phyloP scores from a whole-genome alignment of 2,329 filamentous ascomycete species.

The Colletotrichum tropicale region DNA sequence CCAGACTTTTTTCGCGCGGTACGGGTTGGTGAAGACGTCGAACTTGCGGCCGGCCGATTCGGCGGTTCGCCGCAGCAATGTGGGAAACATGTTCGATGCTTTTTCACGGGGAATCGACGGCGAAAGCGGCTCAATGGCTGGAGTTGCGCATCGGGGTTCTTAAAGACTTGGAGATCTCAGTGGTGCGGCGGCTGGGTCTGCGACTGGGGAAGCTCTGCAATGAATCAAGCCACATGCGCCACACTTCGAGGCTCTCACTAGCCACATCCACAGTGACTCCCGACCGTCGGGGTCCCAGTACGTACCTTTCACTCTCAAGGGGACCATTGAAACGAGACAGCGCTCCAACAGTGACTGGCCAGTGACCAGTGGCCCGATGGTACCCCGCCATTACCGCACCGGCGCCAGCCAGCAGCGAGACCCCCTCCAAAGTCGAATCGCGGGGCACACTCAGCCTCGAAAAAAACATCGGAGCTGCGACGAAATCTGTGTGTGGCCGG shows the following conservation, averaged over 20 bases:
- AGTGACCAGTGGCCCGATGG: slow-evolving; percentile 9
- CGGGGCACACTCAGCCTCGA: slow-evolving; percentile 23
- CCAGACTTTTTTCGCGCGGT: slow-evolving; percentile 75
- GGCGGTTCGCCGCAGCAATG: slow-evolving; percentile 31
- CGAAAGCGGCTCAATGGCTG: background rate
- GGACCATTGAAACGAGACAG: background rate
- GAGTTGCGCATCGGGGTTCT: no score
- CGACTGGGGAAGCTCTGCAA: background rate
- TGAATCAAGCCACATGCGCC: background rate
- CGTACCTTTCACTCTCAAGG: background rate
- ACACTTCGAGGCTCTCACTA: background rate
- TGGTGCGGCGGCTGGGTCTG: background rate
- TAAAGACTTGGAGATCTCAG: background rate
- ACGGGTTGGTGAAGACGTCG: slow-evolving; percentile 57
- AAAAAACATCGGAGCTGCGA: slow-evolving; percentile 20
- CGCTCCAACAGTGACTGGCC: background rate
- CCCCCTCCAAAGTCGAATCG: slow-evolving; percentile 5
- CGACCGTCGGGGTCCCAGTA: background rate
- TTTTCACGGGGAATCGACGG: background rate
- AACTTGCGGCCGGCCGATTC: slow-evolving; percentile 23
- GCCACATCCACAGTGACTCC: background rate
- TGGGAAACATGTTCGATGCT: slow-evolving; percentile 35
- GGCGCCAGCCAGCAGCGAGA: background rate
- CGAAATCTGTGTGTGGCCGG: slow-evolving; percentile 13
- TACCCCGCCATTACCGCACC: slow-evolving; percentile 20